Conservation (phyloP, 345 rosid species). For the Moricandia moricandioides region DNA sequence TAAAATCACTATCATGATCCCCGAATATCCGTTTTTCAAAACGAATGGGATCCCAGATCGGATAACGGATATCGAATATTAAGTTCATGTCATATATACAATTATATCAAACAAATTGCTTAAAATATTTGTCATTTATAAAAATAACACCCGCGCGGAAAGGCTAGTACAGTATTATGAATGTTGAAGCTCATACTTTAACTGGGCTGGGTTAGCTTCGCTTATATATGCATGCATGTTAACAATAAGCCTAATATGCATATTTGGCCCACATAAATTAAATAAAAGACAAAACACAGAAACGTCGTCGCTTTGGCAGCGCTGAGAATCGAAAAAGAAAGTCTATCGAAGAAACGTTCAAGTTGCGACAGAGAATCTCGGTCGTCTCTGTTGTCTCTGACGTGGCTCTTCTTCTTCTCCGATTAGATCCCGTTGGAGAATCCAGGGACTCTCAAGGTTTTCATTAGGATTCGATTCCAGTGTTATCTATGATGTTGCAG, state of each 20-base stretch:
- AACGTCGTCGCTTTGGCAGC: not conserved
- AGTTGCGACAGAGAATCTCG: constrained; percentile 36
- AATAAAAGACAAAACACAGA: not conserved
- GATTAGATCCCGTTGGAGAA: constrained; percentile 25
- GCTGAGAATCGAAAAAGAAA: not conserved
- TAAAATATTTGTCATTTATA: too few species aligned
- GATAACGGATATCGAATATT: too few species aligned
- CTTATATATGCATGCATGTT: not conserved
- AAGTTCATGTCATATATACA: too few species aligned
- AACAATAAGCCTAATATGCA: not conserved
- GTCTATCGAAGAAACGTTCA: constrained; percentile 35
- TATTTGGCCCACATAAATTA: not conserved
- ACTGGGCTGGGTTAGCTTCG: not conserved
- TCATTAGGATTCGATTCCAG: not conserved
- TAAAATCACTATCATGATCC: too few species aligned
- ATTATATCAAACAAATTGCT: too few species aligned
- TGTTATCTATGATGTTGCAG: constrained; percentile 70
- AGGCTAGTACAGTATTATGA: too few species aligned
- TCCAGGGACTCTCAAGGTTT: not conserved
- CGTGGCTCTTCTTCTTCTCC: constrained; percentile 22
- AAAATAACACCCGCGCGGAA: too few species aligned
- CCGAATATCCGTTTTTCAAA: too few species aligned
- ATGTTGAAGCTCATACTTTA: not conserved
- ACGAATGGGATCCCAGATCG: too few species aligned
- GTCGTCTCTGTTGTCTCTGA: constrained; percentile 36